Evolutionary conservation across 495 filamentous ascomycete species (phyloP), one percentile per base, ranked within the genome.

Genomic region (Clavariopsis aquatica): DNA sequence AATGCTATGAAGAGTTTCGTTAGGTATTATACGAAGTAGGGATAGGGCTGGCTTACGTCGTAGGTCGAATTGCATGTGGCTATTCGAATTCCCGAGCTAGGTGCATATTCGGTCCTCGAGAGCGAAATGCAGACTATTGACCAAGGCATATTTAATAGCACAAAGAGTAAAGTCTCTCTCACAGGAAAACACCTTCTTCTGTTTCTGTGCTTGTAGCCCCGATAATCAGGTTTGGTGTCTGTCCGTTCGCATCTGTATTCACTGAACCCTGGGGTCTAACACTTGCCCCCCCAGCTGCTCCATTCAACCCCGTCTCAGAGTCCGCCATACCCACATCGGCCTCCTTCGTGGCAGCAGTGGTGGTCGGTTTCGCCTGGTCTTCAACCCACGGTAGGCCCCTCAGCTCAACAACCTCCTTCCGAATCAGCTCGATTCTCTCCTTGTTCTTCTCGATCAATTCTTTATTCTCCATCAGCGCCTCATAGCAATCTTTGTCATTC

Each of bases 381-480:
- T 26, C 65, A 13, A 45, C 24, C 38, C 90, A 95, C 65, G 72
- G 78, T 74, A 86, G 76, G 1, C 92, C 92, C 22, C 92, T 81
- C 28, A 76, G 68, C 78, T 96, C 91, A 2, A 94, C 85, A 49
- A 68, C 45, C 80, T 96, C 92, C 58, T 61, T 73, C 72, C 83
- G 86, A 60, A 96, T 73, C 47, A 93, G 71, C 47, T 62, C 73
- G 67, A 96, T 82, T 69, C 92, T 80, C 78, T 85, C 84, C 52
- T 83, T 78, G 87, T 93, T 93, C 52, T 89, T 80, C 41, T 61
- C 75, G 36, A 93, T 85, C 49, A 96, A 91, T 5, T 76, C 76
- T 66, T 88, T 80, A 74, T 96, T 96, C 78, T 96, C 92, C 43
- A 57, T 70, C 75, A 87, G 87, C 31, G 90, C 80, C 72, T 93